Percentiles rank a stretch among this genome's conserved stretches.
Evolutionary conservation across 768 basidiomycete genomes (phyloP).

Genomic region (Cystobasidium tubakii): DNA sequence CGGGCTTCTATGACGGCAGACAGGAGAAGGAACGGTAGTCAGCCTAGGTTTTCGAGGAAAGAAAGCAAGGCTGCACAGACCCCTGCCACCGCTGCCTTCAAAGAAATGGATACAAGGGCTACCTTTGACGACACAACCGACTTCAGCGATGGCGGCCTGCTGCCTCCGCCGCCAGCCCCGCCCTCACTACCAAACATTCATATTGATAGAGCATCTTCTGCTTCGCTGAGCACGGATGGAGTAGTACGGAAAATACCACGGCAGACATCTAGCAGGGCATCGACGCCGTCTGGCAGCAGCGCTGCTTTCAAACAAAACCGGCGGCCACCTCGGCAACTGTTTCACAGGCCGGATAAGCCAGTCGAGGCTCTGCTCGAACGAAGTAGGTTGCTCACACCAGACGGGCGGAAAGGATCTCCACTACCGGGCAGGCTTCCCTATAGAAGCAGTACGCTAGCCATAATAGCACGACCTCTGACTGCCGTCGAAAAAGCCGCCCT

Average conservation of each 20-base stretch:
- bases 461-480: neutral
- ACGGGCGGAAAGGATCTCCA: neutral
- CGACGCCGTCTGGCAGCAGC: neutral
- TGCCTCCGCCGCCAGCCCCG: neutral
- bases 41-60: neutral
- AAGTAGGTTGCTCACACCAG: neutral
- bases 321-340: neutral
- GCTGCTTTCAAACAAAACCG: neutral
- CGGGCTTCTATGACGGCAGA: neutral
- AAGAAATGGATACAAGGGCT: neutral
- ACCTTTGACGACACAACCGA: neutral
- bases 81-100: neutral
- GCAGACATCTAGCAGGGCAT: neutral
- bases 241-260: neutral
- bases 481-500: neutral
- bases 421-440: neutral
- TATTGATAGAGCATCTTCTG: conserved; percentile 4
- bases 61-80: neutral
- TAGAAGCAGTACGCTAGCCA: neutral
- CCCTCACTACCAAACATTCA: neutral
- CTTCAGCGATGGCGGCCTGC: neutral
- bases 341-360: neutral
- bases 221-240: conserved; percentile 2
- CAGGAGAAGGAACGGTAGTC: neutral
- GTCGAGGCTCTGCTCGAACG: neutral